A percentile compares a stretch with the other conserved stretches of the same genome.
Evolutionary conservation across 345 rosid genomes (phyloP).

Genomic region (Corchorus olitorius): DNA sequence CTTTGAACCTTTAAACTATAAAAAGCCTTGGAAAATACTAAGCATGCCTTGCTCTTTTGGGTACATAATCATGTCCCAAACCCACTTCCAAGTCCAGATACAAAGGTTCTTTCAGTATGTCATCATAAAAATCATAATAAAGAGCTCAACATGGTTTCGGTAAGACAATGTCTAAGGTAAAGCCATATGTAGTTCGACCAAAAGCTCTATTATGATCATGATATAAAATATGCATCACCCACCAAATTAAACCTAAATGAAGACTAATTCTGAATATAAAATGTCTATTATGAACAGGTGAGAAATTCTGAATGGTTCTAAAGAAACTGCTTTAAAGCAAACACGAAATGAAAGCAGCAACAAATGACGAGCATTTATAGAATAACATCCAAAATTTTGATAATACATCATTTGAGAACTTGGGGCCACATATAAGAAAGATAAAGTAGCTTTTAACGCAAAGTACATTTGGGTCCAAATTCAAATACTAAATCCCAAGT

Average conservation of each 20-base stretch:
- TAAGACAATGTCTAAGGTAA: too few relatives aligned
- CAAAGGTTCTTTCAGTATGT: too few relatives aligned
- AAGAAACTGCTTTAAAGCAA: neutral
- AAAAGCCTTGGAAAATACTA: too few relatives aligned
- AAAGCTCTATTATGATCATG: neutral
- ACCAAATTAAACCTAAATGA: neutral
- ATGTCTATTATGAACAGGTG: neutral
- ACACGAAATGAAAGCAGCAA: neutral
- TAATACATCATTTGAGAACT: neutral
- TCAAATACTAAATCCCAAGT: neutral
- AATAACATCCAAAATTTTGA: neutral
- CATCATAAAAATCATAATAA: too few relatives aligned
- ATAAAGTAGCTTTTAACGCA: neutral
- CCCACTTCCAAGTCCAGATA: too few relatives aligned
- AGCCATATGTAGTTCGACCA: neutral
- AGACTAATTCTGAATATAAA: neutral
- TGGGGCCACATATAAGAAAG: neutral
- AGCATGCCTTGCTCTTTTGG: too few relatives aligned
- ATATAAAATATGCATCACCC: neutral
- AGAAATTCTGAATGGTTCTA: neutral
- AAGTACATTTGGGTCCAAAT: neutral
- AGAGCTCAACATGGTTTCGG: too few relatives aligned
- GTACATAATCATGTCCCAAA: too few relatives aligned
- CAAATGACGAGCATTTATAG: neutral
- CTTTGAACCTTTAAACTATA: too few relatives aligned